These are phyloP conservation scores for Corymbia citriodora DNA, from an alignment of 441 rosid species.

Conservation along the genomic window DNA sequence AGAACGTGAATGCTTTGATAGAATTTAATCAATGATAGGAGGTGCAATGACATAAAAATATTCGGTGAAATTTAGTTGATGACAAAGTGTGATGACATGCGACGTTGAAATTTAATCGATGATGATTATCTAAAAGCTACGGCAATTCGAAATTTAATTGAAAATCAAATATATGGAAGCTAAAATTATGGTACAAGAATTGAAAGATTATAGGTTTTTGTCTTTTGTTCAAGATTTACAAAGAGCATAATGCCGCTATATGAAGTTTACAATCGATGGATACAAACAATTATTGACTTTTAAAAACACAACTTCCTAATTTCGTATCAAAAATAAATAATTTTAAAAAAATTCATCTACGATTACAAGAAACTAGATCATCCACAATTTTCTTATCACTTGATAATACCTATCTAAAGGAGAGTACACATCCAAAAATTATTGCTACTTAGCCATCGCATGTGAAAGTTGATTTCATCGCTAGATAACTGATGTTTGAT, in stretches of 20 bases:
- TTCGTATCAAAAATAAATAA: background rate
- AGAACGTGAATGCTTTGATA: fast-evolving
- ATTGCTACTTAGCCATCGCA: background rate
- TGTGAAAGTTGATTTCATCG: background rate
- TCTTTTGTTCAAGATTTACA: background rate
- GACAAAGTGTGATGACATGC: background rate
- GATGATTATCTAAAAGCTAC: background rate
- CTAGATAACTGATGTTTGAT: background rate
- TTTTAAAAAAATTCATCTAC: fast-evolving
- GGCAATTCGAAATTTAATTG: fast-evolving
- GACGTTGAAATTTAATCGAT: background rate
- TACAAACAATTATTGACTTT: background rate
- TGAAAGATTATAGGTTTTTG: too few species aligned
- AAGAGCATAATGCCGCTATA: background rate
- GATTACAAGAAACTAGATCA: background rate
- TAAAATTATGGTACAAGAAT: too few species aligned
- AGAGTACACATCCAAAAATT: background rate
- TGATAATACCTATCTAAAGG: background rate
- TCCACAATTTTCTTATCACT: background rate
- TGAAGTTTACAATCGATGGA: background rate
- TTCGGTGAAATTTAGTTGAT: too few species aligned
- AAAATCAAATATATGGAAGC: too few species aligned
- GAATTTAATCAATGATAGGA: background rate
- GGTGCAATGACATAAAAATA: too few species aligned
- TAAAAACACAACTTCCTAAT: background rate